Conservation (phyloP, 2,329 filamentous ascomycete species). For the Botrytis porri region DNA sequence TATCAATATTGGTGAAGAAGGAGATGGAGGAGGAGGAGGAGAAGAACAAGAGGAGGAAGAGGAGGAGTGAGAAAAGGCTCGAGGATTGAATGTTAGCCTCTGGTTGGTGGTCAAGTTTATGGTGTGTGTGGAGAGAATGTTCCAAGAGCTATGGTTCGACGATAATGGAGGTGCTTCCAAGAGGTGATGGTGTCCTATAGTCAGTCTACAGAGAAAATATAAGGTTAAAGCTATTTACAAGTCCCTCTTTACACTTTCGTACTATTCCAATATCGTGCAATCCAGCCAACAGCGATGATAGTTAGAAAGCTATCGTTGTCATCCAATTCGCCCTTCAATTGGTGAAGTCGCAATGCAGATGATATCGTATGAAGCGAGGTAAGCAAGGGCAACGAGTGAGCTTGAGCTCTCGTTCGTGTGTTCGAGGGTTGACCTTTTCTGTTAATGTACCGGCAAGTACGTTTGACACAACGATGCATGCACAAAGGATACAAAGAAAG, state of each 20-base stretch:
- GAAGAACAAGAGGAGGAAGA: not conserved
- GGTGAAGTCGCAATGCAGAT: conserved; percentile 3
- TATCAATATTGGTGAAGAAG: conserved; percentile 1
- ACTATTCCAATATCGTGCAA: not conserved
- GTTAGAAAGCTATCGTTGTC: not conserved
- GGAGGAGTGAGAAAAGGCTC: not conserved
- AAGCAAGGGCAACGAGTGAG: not conserved
- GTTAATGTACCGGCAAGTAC: not conserved
- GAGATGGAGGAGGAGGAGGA: not conserved
- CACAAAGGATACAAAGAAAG: conserved; percentile 7
- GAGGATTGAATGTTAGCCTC: not conserved
- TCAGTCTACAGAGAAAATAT: not conserved
- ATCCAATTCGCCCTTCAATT: conserved; percentile 3
- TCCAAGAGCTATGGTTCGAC: not conserved
- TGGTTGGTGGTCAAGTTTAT: not conserved
- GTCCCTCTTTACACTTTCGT: conserved; percentile 2
- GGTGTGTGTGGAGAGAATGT: not conserved
- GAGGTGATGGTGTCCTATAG: not conserved
- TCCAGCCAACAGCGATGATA: not conserved
- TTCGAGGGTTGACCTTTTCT: not conserved
- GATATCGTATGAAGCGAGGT: not conserved
- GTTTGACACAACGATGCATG: not conserved
- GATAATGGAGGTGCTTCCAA: not conserved
- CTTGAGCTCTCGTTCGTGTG: not conserved
- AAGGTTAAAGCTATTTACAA: not conserved